A percentile compares a stretch with the other conserved stretches of the same genome.
Evolutionary conservation across 2,329 filamentous ascomycete species (phyloP).

Genomic region (Verticillium dahliae): DNA sequence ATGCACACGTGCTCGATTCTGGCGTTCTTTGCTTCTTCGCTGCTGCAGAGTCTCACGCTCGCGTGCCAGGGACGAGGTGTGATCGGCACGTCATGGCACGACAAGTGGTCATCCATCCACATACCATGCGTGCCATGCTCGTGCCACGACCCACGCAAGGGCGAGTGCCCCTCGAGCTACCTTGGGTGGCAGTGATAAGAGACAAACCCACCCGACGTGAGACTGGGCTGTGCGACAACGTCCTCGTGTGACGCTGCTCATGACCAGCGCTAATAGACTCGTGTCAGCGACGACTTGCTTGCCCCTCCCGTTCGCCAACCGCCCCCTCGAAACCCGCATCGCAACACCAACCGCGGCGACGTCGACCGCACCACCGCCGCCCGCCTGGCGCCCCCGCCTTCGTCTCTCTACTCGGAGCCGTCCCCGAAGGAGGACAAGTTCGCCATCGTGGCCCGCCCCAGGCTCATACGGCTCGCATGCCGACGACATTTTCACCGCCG

Average conservation of each 20-base stretch:
- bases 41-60: too few species aligned
- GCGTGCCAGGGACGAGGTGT: too few species aligned
- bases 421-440: slow-evolving; percentile 9
- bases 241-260: background rate
- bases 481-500: slow-evolving; percentile 44
- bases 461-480: slow-evolving; percentile 7
- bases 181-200: too few species aligned
- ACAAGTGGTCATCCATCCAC: too few species aligned
- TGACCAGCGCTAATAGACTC: background rate
- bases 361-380: background rate
- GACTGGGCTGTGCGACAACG: too few species aligned
- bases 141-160: too few species aligned
- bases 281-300: slow-evolving; percentile 3
- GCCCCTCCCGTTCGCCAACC: slow-evolving; percentile 4
- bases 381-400: slow-evolving; percentile 12
- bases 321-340: slow-evolving; percentile 1
- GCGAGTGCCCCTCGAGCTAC: too few species aligned
- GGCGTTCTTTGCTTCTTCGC: background rate
- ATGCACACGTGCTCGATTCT: too few species aligned
- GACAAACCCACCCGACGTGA: too few species aligned
- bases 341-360: background rate
- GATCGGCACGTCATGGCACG: too few species aligned
- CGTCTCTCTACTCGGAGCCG: slow-evolving; percentile 7
- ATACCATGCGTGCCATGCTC: too few species aligned
- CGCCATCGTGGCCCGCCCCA: slow-evolving; percentile 13